Evolutionary conservation across 305 asterid genomes (phyloP), one percentile per base, ranked within the genome.

Genomic region (Fraxinus dipetala): DNA sequence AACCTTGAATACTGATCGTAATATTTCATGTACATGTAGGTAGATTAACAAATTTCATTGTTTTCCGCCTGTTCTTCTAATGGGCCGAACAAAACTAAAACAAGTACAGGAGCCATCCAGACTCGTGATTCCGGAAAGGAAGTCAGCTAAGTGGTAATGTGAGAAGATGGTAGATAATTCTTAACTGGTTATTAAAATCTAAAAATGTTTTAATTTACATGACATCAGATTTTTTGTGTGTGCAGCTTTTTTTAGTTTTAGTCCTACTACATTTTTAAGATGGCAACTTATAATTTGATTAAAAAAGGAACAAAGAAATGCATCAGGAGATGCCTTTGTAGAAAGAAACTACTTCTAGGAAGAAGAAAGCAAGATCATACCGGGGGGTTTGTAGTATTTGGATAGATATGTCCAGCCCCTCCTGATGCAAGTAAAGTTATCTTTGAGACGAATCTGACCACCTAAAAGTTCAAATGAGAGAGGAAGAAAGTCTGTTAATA

Each of bases 381-480:
- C 61, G 6, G 22, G 20, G 61, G 61, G 22, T 51, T 51, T 3
- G 61, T 51, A 51, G 61, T 51, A 4, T 14, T 51, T 51, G 61
- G 61, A 16, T 51, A 51, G 61, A 16, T 93, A 90, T 96, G 99
- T 56, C 98, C 99, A 84, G 98, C 99, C 78, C 99, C 99, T 81
- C 99, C 98, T 35, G 99, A 94, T 80, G 99, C 99, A 76, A 94
- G 97, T 83, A 94, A 89, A 72, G 97, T 91, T 76, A 90, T 98
- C 91, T 92, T 96, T 78, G 99, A 93, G 81, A 96, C 88, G 86
- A 96, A 94, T 83, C 98, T 91, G 54, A 93, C 96, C 84, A 96
- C 96, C 99, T 96, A 88, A 51, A 84, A 76, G 78, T 78, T 70
- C 63, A 72, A 86, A 78, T 51, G 61, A 51, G 22, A 32, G 59